These are phyloP conservation scores for Anthostomella pinea DNA, from an alignment of 2,329 filamentous ascomycete genomes.

Conservation along the genomic window DNA sequence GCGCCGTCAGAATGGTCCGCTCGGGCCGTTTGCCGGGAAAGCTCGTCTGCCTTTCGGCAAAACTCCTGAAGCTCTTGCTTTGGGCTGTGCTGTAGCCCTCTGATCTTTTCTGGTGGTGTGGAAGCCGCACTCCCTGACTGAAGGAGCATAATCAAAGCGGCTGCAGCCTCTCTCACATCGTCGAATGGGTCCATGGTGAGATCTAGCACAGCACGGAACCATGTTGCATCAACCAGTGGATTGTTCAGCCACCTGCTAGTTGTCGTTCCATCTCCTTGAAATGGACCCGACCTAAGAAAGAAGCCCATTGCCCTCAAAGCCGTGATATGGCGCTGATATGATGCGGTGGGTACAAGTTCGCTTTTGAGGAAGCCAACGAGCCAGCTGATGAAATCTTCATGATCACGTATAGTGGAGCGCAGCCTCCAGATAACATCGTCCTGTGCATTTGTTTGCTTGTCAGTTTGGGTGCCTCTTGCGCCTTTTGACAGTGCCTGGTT, in stretches of 20 bases:
- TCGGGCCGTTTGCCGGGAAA: constrained; percentile 69
- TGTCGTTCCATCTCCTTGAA: constrained; percentile 43
- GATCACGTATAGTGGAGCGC: constrained; percentile 43
- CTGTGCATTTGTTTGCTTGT: too few relatives aligned
- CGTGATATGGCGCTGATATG: constrained; percentile 86
- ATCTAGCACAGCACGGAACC: constrained; percentile 68
- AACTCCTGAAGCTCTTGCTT: constrained; percentile 44
- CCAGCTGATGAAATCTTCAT: constrained; percentile 67
- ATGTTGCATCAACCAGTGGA: constrained; percentile 43
- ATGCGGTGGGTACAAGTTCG: constrained; percentile 76
- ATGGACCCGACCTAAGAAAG: constrained; percentile 54
- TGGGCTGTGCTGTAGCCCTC: constrained; percentile 14
- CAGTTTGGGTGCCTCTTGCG: constrained; percentile 8
- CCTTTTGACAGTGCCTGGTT: neutral
- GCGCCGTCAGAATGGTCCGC: constrained; percentile 93
- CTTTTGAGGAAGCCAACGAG: constrained; percentile 68
- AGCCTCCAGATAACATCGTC: constrained; percentile 21
- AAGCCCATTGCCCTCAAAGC: constrained; percentile 68
- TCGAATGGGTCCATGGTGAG: constrained; percentile 88
- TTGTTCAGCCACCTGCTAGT: constrained; percentile 38
- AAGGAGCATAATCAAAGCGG: constrained; percentile 50
- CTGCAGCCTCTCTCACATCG: constrained; percentile 69
- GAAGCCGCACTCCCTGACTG: constrained; percentile 35
- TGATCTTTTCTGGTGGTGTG: constrained; percentile 8
- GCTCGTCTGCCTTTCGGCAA: constrained; percentile 49